Base-by-base conservation (phyloP, 225 moss, liverwort and hornwort species). In the Anthoceros angustus region DNA sequence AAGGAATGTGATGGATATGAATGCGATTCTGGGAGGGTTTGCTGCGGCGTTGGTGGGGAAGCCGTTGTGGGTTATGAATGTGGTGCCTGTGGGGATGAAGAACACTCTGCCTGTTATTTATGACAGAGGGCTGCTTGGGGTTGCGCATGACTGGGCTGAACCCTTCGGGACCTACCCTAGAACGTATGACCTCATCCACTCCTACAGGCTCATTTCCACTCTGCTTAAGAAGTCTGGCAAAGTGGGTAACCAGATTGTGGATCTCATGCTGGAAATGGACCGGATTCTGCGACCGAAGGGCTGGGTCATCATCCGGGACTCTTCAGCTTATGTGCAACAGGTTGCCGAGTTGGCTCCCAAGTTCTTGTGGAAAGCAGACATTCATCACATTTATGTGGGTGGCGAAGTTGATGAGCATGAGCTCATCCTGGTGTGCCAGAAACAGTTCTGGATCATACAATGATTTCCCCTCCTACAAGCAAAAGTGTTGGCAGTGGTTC, bases 1-100 rank as follows among this genome's bases (percentile, higher is more conserved):
- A 18, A 18, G 55, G n/a, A 55, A 55, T 20, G 55, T 55, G 18
- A 18, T 55, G 55, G 55, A 55, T 55, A 55, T 55, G 55, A 55
- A 55, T 55, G 55, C 55, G 5, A 55, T 55, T 23, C 15, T 55
- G 3, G 55, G 55, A 55, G 55, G 90, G 71, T 90, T 90, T 69
- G 90, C 90, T 42, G 70, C 90, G 60, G 87, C 85, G 10, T 70
- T 90, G 73, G 81, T 83, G 78, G 75, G 77, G 63, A 80, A 78
- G 63, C 72, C 83, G 39, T 76, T 80, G 75, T 90, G 90, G 90
- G 90, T 90, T 32, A 85, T 90, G 83, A 90, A 90, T 63, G 83
- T 90, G 40, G 81, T 90, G 67, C 85, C 90, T 26, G 42, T 81
- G 14, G 76, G 83, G 75, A 81, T 78, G 71, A 81, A 83, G 24